Evolutionary conservation across 106 monocot genomes (phyloP), one percentile per base, ranked within the genome.

Genomic region (Dendrobium catenatum): DNA sequence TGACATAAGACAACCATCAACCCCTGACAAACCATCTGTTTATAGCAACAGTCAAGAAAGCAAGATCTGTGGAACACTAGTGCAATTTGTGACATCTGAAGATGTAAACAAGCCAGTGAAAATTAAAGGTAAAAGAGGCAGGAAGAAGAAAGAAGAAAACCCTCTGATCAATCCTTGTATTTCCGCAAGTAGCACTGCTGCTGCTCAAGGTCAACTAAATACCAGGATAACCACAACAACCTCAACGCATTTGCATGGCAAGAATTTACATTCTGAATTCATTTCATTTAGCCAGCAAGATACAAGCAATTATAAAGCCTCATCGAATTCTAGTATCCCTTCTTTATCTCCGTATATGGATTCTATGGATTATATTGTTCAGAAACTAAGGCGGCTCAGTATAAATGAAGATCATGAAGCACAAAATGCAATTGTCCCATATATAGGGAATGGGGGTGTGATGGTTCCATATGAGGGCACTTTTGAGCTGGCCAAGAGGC

Each of bases 371-470:
- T 68, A 70, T 29, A 86, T 94, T 31, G 79, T 86, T 76, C 77
- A 77, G 75, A 90, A 80, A 79, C 58, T 97, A 67, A 86, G 81
- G 58, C 19, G 75, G 20, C 75, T 97, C 24, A 79, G 78, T 68
- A 85, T 97, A 66, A 87, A 85, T 83, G 66, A 26, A 17, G 47
- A 56, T 22, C 42, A 40, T 72, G 59, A 85, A 77, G 42, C 72
- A 55, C 77, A 88, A 79, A 86, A 86, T 79, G 90, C 90, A 44
- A 55, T 96, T 58, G 86, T 94, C 72, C 89, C 81, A 33, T 90
- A 86, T 79, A 82, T 16, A 49, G 68, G 81, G 33, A 77, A 74
- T 78, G 54, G 48, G 40, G 85, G 86, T 6, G 20, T 42, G 48
- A 84, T 92, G 46, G 83, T 90, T 83, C 79, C 90, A 27, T 89